Percentiles rank a stretch among this genome's conserved stretches.
Conservation (phyloP, 345 rosid genomes). For the Ailanthus altissimus region DNA sequence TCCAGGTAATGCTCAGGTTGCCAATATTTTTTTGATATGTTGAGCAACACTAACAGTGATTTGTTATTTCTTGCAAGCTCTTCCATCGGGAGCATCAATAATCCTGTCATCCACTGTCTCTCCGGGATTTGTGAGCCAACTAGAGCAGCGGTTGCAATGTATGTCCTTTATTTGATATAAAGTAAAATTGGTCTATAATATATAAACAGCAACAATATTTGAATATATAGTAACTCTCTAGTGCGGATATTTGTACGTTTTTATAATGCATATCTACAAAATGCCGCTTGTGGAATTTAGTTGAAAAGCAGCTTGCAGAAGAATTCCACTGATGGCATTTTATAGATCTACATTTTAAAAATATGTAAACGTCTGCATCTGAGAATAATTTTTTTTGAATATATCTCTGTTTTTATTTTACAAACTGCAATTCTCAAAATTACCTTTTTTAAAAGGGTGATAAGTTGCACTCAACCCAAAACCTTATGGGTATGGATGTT, state of each 20-base stretch:
- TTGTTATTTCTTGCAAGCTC: slow-evolving; percentile 46
- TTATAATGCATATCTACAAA: no score
- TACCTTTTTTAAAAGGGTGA: background rate
- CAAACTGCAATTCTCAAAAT: slow-evolving; percentile 5
- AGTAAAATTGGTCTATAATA: no score
- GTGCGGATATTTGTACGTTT: no score
- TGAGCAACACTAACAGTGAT: slow-evolving; percentile 28
- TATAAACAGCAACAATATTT: no score
- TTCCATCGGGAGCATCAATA: slow-evolving; percentile 73
- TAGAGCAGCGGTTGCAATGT: slow-evolving; percentile 75
- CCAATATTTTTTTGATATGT: slow-evolving; percentile 16
- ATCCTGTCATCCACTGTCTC: slow-evolving; percentile 93
- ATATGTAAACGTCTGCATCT: no score
- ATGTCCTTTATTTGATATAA: slow-evolving; percentile 32
- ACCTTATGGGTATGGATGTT: background rate
- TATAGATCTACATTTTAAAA: no score
- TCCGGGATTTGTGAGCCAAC: slow-evolving; percentile 72
- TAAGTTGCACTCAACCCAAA: background rate
- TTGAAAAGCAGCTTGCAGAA: no score
- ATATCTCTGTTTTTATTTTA: slow-evolving; percentile 9
- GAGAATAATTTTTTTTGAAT: no score
- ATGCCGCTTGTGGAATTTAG: no score
- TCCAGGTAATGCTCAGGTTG: slow-evolving; percentile 66
- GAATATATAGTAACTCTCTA: no score
- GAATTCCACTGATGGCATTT: no score